A percentile compares a stretch with the other conserved stretches of the same genome.
Evolutionary conservation across 768 basidiomycete species (phyloP).

Genomic region (Xanthoconium stramineum): DNA sequence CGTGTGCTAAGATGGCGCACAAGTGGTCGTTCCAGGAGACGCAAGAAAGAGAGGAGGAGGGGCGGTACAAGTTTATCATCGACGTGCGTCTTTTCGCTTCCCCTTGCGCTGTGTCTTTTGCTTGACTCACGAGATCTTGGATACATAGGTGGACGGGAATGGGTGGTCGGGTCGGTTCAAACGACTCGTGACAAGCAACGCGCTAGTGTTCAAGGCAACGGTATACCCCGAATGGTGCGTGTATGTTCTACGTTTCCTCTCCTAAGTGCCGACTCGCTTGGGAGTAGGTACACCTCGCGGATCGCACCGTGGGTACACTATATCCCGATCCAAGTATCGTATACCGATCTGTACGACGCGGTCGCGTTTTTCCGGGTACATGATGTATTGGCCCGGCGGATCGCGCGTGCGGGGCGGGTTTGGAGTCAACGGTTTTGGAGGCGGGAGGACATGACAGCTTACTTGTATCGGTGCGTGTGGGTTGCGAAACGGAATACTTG

Average conservation of each 20-base stretch:
- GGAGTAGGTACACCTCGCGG: constrained; percentile 50
- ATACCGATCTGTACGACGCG: constrained; percentile 66
- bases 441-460: constrained; percentile 56
- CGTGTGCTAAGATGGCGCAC: constrained; percentile 42
- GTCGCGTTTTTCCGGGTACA: constrained; percentile 72
- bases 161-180: constrained; percentile 72
- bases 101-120: no score
- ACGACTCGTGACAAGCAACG: constrained; percentile 57
- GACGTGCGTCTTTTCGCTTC: constrained; percentile 42
- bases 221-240: constrained; percentile 71
- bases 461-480: constrained; percentile 49
- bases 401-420: constrained; percentile 51
- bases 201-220: constrained; percentile 65
- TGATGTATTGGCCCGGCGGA: constrained; percentile 54
- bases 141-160: constrained; percentile 57
- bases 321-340: constrained; percentile 63
- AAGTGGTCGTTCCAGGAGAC: constrained; percentile 49
- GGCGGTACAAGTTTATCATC: constrained; percentile 57
- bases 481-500: no score
- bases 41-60: constrained; percentile 46
- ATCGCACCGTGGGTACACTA: constrained; percentile 73
- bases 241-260: background rate
- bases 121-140: background rate
- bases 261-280: background rate
- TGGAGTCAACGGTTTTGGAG: constrained; percentile 63